Evolutionary conservation across 2,329 filamentous ascomycete genomes (phyloP).

Genomic region (Sporothrix pallida): DNA sequence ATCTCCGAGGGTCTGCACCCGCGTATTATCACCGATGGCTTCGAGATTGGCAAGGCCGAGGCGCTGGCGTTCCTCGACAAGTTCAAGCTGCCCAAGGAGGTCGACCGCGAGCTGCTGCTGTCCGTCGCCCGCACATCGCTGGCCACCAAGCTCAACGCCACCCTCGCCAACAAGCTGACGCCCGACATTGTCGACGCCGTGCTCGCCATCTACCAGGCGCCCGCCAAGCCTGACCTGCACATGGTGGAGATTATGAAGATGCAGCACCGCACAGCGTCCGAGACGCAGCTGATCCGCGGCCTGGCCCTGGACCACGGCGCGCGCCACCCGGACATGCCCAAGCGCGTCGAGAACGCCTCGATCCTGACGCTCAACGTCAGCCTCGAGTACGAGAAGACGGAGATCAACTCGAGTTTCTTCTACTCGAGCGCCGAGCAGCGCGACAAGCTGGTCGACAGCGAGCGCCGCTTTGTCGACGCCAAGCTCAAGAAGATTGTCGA

Average conservation of each 20-base stretch:
- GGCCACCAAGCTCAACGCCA: constrained; percentile 90
- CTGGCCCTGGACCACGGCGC: constrained; percentile 94
- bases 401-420: constrained; percentile 99
- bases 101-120: constrained; percentile 91
- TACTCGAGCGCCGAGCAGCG: constrained; percentile 96
- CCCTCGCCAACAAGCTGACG: constrained; percentile 87
- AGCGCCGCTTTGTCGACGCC: constrained; percentile 92
- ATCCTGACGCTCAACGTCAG: constrained; percentile 96
- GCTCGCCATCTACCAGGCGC: constrained; percentile 87
- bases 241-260: constrained; percentile 99
- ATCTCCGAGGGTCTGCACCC: constrained; percentile 97
- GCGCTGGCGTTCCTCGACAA: constrained; percentile 92
- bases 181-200: constrained; percentile 97
- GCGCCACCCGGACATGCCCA: constrained; percentile 97
- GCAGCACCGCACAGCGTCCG: constrained; percentile 95
- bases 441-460: constrained; percentile 97
- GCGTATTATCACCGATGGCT: constrained; percentile 94
- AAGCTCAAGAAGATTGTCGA: constrained; percentile 98
- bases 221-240: constrained; percentile 92
- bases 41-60: constrained; percentile 94
- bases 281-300: constrained; percentile 93
- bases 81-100: constrained; percentile 87
- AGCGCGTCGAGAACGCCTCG: constrained; percentile 91
- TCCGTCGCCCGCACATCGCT: constrained; percentile 94
- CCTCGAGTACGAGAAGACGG: constrained; percentile 97